Evolutionary conservation across 2,329 filamentous ascomycete genomes (phyloP).

Genomic region (Xylariaceae sp.): DNA sequence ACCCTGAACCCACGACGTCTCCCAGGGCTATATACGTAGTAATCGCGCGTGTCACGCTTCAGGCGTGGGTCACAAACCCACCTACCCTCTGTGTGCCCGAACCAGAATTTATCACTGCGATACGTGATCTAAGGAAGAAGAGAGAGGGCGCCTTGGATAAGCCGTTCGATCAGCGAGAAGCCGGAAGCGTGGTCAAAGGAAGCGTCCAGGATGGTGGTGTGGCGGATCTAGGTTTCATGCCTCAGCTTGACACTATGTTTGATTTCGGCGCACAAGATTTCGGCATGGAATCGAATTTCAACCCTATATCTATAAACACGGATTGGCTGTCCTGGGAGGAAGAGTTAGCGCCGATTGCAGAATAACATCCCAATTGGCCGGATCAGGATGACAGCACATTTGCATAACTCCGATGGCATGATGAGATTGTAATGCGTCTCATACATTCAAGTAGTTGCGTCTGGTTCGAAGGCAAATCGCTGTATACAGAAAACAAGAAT

Average conservation of each 20-base stretch:
- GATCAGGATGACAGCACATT: too few relatives aligned
- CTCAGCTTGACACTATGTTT: not conserved
- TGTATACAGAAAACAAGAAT: conserved; percentile 9
- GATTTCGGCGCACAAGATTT: not conserved
- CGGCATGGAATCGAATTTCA: not conserved
- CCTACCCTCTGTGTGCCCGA: not conserved
- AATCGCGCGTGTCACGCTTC: not conserved
- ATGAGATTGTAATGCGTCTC: not conserved
- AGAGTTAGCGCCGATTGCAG: not conserved
- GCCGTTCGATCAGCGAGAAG: not conserved
- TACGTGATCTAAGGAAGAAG: not conserved
- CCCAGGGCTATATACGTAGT: not conserved
- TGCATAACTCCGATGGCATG: too few relatives aligned
- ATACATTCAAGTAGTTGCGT: not conserved
- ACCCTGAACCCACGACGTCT: not conserved
- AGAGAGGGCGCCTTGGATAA: not conserved
- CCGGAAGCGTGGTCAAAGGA: not conserved
- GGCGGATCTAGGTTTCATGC: not conserved
- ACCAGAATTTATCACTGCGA: not conserved
- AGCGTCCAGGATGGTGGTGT: not conserved
- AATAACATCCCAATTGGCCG: too few relatives aligned
- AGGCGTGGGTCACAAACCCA: not conserved
- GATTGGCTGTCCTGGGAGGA: not conserved
- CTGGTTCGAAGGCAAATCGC: not conserved
- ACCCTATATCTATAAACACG: not conserved